Conservation (phyloP, 2,329 filamentous ascomycete species). For the Graphiopsis chlorocephala region DNA sequence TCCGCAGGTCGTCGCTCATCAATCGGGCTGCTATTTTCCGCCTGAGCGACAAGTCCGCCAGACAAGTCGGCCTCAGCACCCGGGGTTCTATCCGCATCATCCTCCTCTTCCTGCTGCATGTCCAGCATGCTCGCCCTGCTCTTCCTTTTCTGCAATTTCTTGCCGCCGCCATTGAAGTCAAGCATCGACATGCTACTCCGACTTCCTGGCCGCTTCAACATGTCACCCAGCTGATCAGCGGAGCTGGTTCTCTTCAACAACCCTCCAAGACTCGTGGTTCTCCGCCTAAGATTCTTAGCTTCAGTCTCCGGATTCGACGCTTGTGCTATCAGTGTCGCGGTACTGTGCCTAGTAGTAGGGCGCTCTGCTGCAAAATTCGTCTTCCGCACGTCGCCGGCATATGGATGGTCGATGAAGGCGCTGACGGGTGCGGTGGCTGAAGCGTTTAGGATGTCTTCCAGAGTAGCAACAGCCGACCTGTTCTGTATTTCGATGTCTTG, state of each 20-base stretch:
- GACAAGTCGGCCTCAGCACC: constrained; percentile 21
- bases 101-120: constrained; percentile 17
- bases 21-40: constrained; percentile 4
- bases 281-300: constrained; percentile 15
- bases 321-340: constrained; percentile 16
- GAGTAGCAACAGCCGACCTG: constrained; percentile 80
- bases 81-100: constrained; percentile 22
- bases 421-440: constrained; percentile 83
- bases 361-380: constrained; percentile 65
- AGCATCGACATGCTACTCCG: constrained; percentile 20
- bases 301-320: constrained; percentile 1
- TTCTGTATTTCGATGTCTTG: constrained; percentile 60
- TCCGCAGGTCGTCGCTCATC: constrained; percentile 6
- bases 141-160: constrained; percentile 34
- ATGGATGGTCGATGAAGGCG: constrained; percentile 87
- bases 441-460: constrained; percentile 89
- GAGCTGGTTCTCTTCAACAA: constrained; percentile 14
- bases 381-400: constrained; percentile 69
- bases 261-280: constrained; percentile 17
- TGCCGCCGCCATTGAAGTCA: constrained; percentile 31
- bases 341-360: constrained; percentile 28
- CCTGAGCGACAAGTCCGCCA: constrained; percentile 20
- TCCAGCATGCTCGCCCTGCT: constrained; percentile 34
- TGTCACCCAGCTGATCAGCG: neutral
- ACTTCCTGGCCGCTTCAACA: constrained; percentile 2